Conservation (phyloP, 768 basidiomycete species). For the Lactarius psammicola region DNA sequence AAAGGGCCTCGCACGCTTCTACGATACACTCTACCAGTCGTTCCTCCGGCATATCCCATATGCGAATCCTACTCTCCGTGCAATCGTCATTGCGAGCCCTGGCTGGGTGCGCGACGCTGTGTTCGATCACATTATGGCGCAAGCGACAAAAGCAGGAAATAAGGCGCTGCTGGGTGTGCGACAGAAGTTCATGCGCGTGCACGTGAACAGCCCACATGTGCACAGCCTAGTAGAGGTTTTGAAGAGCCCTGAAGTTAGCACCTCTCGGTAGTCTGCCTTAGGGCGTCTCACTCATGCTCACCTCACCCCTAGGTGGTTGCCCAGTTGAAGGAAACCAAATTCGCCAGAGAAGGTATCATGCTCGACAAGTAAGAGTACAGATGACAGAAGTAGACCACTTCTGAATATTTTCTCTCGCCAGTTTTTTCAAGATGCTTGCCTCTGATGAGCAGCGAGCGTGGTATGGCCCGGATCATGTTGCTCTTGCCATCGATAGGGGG, state of each 20-base stretch:
- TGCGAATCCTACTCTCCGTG: constrained; percentile 65
- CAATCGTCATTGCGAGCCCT: constrained; percentile 94
- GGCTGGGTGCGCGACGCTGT: constrained; percentile 94
- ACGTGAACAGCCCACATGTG: constrained; percentile 90
- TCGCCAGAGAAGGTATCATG: constrained; percentile 88
- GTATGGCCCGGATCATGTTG: constrained; percentile 97
- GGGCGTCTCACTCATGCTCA: neutral
- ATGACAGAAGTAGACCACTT: neutral
- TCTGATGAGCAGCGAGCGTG: constrained; percentile 94
- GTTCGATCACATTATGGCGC: constrained; percentile 76
- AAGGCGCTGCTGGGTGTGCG: constrained; percentile 76
- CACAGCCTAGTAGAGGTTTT: constrained; percentile 93
- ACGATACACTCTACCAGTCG: constrained; percentile 78
- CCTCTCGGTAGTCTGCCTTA: neutral
- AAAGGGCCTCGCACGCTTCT: constrained; percentile 84
- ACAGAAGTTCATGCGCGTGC: constrained; percentile 87
- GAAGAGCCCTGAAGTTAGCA: constrained; percentile 84
- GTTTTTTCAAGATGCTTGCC: constrained; percentile 98
- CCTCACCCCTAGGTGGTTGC: constrained; percentile 52
- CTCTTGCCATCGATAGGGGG: constrained; percentile 86
- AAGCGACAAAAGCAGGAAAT: constrained; percentile 78
- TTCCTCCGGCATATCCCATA: constrained; percentile 92
- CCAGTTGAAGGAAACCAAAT: constrained; percentile 92
- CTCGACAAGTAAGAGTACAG: constrained; percentile 66
- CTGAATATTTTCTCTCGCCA: constrained; percentile 35